Evolutionary conservation across 768 basidiomycete genomes (phyloP), one percentile per base, ranked within the genome.

Genomic region (Mycena alexandri): DNA sequence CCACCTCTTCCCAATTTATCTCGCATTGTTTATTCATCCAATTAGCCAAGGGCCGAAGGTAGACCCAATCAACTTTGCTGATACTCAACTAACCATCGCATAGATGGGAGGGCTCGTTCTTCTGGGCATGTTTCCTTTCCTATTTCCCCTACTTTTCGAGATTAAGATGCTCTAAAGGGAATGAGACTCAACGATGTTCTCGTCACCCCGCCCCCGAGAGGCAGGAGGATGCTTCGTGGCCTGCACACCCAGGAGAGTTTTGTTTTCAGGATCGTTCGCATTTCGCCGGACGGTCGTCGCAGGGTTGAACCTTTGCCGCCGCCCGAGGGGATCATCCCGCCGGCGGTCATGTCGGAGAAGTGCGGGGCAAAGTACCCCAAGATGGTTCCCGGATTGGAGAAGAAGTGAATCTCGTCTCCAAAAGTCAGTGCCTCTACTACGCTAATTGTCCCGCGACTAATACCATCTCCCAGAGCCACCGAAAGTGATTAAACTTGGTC

Each of bases 41-140:
- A 25, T 48, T 24, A 48, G 47, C 47, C 22, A 25, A 48, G 47
- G 47, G 47, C 14, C 21, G 22, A 48, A 48, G 47, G 47, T 48
- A 14, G 24, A 21, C 14, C 12, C 13, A 48, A 48, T 21, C 10
- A 11, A 12, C 21, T 25, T 13, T 48, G 47, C 47, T 9, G 21
- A 13, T 24, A 21, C n/a, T n/a, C n/a, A 13, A n/a, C 21, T 24
- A 22, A 24, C n/a, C 11, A 11, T 24, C 24, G 14, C 5, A 13
- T 24, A 48, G 47, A 48, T 48, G 47, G 47, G 47, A 48, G 5
- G 47, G 47, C 24, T 5, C 0, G 4, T 48, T 10, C 47, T 48
- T 22, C 47, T 48, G 47, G 47, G 47, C 12, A 5, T 13, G 21
- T 48, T 22, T 10, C 2, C 4, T 9, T 9, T 38, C 38, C 4